Evolutionary conservation across 2,329 filamentous ascomycete species (phyloP), one percentile per base, ranked within the genome.

Genomic region (Rhinocladiella similis): DNA sequence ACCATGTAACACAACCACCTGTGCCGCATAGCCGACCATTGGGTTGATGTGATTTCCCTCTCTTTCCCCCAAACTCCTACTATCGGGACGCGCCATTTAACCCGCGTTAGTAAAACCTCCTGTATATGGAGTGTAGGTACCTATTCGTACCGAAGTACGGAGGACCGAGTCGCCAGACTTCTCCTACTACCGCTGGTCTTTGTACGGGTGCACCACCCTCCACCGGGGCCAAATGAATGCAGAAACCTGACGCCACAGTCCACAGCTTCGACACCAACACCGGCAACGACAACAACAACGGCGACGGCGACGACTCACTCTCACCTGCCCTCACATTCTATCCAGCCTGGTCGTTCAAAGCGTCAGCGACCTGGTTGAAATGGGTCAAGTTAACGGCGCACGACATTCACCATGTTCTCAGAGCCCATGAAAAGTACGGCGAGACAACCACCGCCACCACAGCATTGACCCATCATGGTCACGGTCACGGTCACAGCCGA

Each of bases 381-480:
- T 87, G 84, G 84, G 84, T 85, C 69, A 84, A 84, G 67, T 74
- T 87, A 61, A 79, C 80, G 1, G 75, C 76, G 14, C 72, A 73
- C 25, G 81, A 85, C 69, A 76, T 87, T 38, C 82, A 83, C 45
- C 29, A 57, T 45, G 52, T 50, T 10, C 56, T 65, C 7, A 41
- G 57, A 39, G 46, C 49, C 14, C 52, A 58, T 38, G 22, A 53
- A 13, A 53, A 55, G 19, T 64, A 55, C 53, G 33, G 50, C 41
- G 45, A 61, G 12, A 27, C 59, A 19, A 56, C 56, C 27, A 62
- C 54, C 13, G 29, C 20, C 10, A 16, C 36, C 35, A 47, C 33
- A 19, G 20, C 13, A 12, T 33, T 33, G 29, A 33, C 29, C 29
- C 29, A 33, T 33, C 29, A 56, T 54, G 22, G 60, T 51, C 22